Evolutionary conservation across 306 rosid species (phyloP).

Genomic region (Echinosophora koreensis): DNA sequence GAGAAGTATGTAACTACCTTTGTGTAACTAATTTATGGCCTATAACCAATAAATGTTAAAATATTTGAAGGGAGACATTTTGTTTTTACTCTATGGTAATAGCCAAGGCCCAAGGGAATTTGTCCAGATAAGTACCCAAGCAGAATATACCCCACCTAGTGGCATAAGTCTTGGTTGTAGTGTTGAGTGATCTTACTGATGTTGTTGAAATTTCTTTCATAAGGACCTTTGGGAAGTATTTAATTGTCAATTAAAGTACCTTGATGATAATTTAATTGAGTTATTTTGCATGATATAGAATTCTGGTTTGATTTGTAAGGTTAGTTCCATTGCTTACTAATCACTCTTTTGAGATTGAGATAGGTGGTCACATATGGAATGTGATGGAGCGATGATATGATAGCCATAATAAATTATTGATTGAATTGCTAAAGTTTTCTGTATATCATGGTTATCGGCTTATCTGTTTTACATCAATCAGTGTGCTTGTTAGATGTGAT

Average conservation of each 20-base stretch:
- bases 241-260: slow-evolving; percentile 10
- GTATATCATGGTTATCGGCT: slow-evolving; percentile 1
- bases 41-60: background rate
- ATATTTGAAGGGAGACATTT: background rate
- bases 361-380: slow-evolving; percentile 12
- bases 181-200: background rate
- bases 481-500: background rate
- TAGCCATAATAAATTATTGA: slow-evolving; percentile 19
- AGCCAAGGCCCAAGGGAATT: background rate
- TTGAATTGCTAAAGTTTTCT: background rate
- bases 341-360: slow-evolving; percentile 18
- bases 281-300: background rate
- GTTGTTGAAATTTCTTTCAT: background rate
- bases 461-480: background rate
- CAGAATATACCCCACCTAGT: background rate
- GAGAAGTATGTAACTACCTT: background rate
- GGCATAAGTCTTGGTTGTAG: background rate
- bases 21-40: background rate
- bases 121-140: background rate
- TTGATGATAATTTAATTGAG: background rate
- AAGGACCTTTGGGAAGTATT: background rate
- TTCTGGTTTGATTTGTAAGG: slow-evolving; percentile 24
- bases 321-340: background rate
- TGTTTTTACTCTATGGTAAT: background rate
- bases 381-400: background rate